Conservation (phyloP, 1,139 yeast species). For the Taphrina communis region DNA sequence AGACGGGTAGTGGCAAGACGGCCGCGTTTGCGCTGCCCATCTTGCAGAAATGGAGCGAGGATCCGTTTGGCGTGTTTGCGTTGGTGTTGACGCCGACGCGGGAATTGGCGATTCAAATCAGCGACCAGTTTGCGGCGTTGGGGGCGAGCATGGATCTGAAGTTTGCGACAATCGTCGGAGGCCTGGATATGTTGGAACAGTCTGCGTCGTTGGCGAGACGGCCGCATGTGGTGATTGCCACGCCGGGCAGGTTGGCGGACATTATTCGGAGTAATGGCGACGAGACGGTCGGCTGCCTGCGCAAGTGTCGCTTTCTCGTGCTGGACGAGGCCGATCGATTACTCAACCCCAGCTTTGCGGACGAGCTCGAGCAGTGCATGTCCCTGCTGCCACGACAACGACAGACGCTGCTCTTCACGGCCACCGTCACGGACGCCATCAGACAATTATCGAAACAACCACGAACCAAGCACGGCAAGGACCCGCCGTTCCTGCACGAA, state of each 20-base stretch:
- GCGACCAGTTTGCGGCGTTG: conserved; percentile 91
- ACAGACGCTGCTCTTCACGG: conserved; percentile 90
- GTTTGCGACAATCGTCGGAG: conserved; percentile 86
- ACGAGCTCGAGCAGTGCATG: conserved; percentile 74
- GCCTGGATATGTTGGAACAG: conserved; percentile 88
- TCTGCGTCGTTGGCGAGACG: conserved; percentile 76
- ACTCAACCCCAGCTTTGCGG: conserved; percentile 80
- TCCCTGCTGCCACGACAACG: conserved; percentile 72
- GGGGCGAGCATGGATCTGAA: conserved; percentile 88
- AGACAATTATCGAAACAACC: conserved; percentile 76
- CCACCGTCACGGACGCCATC: conserved; percentile 94
- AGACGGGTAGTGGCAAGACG: conserved; percentile 98
- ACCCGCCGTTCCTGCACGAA: conserved; percentile 77
- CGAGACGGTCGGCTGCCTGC: conserved; percentile 79
- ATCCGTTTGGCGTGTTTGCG: conserved; percentile 92
- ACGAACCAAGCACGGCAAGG: conserved; percentile 60
- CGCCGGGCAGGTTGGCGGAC: conserved; percentile 96
- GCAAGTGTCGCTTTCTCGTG: conserved; percentile 78
- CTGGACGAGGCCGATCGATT: conserved; percentile 96
- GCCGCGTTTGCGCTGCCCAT: conserved; percentile 97
- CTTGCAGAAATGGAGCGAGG: conserved; percentile 91
- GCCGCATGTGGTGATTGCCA: conserved; percentile 95
- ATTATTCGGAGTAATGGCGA: conserved; percentile 88
- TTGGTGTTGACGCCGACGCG: conserved; percentile 89
- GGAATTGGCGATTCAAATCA: conserved; percentile 93